Evolutionary conservation across 2,329 filamentous ascomycete genomes (phyloP).

Genomic region (Zasmidium angulare): DNA sequence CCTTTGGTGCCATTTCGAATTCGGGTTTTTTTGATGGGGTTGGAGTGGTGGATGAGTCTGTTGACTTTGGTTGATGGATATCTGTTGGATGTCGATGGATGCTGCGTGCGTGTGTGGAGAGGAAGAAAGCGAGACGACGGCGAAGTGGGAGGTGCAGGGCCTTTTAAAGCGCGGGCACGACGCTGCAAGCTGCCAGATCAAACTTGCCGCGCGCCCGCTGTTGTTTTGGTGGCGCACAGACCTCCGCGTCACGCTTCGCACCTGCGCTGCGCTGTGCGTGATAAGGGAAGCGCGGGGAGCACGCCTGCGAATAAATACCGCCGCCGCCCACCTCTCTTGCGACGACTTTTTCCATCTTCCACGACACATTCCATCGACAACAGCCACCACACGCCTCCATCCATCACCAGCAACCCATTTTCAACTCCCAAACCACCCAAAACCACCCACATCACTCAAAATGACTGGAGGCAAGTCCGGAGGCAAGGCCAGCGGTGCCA

Average conservation of each 20-base stretch:
- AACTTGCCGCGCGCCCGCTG: constrained; percentile 7
- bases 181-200: constrained; percentile 12
- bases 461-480: constrained; percentile 99
- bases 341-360: constrained; percentile 32
- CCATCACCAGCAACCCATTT: constrained; percentile 34
- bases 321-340: constrained; percentile 1
- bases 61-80: constrained; percentile 32
- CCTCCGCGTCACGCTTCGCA: not conserved
- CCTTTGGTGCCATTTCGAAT: constrained; percentile 91
- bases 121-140: constrained; percentile 33
- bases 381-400: constrained; percentile 36
- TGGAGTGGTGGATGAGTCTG: constrained; percentile 33
- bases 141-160: constrained; percentile 14
- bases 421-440: constrained; percentile 35
- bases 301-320: not conserved
- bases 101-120: constrained; percentile 36
- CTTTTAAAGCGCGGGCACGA: constrained; percentile 18
- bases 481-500: constrained; percentile 98
- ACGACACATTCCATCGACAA: constrained; percentile 34
- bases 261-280: not conserved
- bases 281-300: not conserved
- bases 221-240: constrained; percentile 9
- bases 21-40: constrained; percentile 29
- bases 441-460: constrained; percentile 61
- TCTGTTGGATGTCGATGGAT: constrained; percentile 29